Base-by-base conservation (phyloP, 148 eudicot genomes). In the Heliamphora exappendiculata region DNA sequence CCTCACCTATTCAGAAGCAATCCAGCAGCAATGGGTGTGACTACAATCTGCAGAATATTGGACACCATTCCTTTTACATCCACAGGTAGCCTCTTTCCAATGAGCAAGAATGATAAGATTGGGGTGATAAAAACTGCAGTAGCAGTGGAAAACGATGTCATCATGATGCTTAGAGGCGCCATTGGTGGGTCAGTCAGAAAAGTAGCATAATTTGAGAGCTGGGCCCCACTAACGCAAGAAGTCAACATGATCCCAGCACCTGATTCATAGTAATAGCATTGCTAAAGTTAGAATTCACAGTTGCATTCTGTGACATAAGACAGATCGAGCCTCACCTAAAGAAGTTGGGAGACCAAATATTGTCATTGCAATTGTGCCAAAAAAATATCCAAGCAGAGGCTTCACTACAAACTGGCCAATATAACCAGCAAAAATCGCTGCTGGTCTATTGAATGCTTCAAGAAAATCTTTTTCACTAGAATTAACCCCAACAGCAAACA, bases 151-250 rank as follows among this genome's bases (percentile, higher is more conserved):
- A 94, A 81, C 51, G 97, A 90, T 37, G 93, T 94, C 98, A 94
- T 92, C 72, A 94, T 93, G 41, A 94, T 92, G 84, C 96, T 92
- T 71, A 92, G 84, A 55, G 97, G 98, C n/a, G 98, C 93, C 98
- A 90, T 92, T 66, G 75, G 58, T 70, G 98, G 92, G 79, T 94
- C 98, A 0, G 96, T 94, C 75, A 92, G 86, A 82, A 92, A 94
- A 50, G 98, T 92, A 74, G 97, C 98, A 72, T 94, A 90, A 74
- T 90, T 94, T n/a, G 97, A 94, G 63, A 93, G 94, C 74, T 94
- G 98, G 6, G 98, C 98, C 22, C 98, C 98, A 79, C 98, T 92
- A 71, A 94, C 98, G 49, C 98, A 94, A 34, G 98, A 90, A 74
- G 97, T 85, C 78, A 94, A 80, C 96, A 94, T 90, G 75, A 94